phyloP scores from a whole-genome alignment of 169 alveolate species.

The Blepharisma undulans region DNA sequence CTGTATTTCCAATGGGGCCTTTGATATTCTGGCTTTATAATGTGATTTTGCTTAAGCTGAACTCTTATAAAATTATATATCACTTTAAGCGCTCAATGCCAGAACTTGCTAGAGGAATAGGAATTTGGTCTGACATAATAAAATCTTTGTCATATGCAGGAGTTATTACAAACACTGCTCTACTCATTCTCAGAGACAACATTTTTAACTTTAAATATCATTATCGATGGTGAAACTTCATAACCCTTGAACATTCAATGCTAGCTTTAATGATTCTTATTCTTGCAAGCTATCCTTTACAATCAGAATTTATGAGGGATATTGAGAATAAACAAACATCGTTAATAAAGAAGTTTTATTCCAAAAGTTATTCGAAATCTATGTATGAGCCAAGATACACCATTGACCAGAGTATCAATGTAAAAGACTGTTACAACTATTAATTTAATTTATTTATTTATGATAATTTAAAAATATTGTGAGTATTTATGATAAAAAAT shows the following conservation, averaged over 20 bases:
- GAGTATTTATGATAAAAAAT: no score
- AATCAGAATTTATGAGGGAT: neutral
- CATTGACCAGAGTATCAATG: neutral
- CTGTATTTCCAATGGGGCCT: conserved; percentile 36
- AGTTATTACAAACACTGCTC: conserved; percentile 16
- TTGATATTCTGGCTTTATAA: neutral
- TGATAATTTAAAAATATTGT: neutral
- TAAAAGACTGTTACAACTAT: neutral
- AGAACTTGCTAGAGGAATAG: conserved; percentile 8
- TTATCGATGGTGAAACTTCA: neutral
- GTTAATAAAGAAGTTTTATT: neutral
- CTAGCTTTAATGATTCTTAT: neutral
- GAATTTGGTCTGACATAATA: neutral
- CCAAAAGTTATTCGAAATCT: neutral
- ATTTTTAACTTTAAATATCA: neutral
- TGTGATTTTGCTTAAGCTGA: neutral
- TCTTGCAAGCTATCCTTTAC: conserved; percentile 4
- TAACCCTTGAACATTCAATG: neutral
- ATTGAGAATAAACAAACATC: neutral
- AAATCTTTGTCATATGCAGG: neutral
- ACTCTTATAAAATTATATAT: conserved; percentile 21
- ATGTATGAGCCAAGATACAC: neutral
- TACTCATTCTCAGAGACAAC: conserved; percentile 14
- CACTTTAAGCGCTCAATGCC: conserved; percentile 21
- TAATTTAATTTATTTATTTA: no score